Base-by-base conservation (phyloP, 352 stramenopile species). In the Phytopythium mirpurense region DNA sequence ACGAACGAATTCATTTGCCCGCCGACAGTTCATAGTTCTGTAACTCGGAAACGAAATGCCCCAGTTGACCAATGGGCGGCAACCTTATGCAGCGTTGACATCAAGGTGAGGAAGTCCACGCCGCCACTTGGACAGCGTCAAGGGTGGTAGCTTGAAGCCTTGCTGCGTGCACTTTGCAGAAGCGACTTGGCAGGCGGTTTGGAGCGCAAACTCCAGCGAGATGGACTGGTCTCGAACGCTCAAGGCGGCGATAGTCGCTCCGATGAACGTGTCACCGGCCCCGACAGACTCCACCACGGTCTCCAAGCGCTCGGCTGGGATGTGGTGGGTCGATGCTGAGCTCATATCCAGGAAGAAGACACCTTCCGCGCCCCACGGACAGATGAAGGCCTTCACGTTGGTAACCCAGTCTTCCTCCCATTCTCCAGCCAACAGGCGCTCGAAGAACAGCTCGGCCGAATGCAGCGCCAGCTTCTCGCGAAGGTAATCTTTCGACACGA, bases 401-500 rank as follows among this genome's bases (percentile, higher is more conserved):
- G 61, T 48, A 19, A 51, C 56, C 59, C 56, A 70, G 35, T 67
- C 59, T 32, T 58, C 62, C 9, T 16, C 49, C 57, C 66, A 74
- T 38, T 65, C 40, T 8, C 53, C 16, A 7, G 24, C 50, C 18
- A 43, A 23, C 45, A 73, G 61, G 10, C 37, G 24, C 10, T 69
- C 15, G 34, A 88, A 80, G 32, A 91, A 88, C 16, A 57, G 49
- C 1, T 49, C n/a, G 0, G 81, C 81, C 9, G 56, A 66, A 19
- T 38, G 27, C 19, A 85, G 62, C 7, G 32, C 23, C 16, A 90
- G 63, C 26, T 83, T 86, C 43, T 85, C 64, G 32, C 67, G 70
- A 27, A 91, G 57, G 46, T 89, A 89, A 49, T 89, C 78, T 46
- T 89, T 91, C 6, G 81, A 91, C 36, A 84, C 61, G 57, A 89